Evolutionary conservation across 345 rosid genomes (phyloP).

Genomic region (Odontarrhena argentea): DNA sequence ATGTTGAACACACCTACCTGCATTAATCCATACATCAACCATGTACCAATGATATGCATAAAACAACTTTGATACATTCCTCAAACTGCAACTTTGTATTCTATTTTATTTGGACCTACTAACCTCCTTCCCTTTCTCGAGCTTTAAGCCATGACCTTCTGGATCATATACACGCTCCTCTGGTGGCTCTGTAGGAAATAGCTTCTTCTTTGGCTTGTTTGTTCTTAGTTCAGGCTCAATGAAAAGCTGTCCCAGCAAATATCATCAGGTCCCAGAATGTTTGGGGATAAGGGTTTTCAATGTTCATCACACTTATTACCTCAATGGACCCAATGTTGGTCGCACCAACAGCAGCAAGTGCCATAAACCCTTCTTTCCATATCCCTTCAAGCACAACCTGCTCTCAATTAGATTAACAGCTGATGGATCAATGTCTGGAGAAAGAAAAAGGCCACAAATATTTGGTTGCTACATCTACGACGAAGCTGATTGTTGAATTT

Average conservation of each 20-base stretch:
- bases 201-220: conserved; percentile 70
- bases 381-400: conserved; percentile 95
- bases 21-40: conserved; percentile 22
- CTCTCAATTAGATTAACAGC: conserved; percentile 23
- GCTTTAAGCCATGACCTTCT: conserved; percentile 66
- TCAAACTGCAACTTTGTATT: background rate
- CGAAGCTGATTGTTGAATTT: conserved; percentile 31
- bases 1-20: conserved; percentile 87
- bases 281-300: background rate
- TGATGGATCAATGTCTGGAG: conserved; percentile 21
- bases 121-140: conserved; percentile 90
- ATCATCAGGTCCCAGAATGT: background rate
- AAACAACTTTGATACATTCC: background rate
- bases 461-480: conserved; percentile 4
- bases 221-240: conserved; percentile 86
- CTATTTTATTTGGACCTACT: conserved; percentile 24
- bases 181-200: conserved; percentile 60
- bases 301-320: conserved; percentile 49
- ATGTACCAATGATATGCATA: background rate
- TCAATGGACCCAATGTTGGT: conserved; percentile 95
- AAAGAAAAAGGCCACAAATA: background rate
- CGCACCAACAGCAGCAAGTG: conserved; percentile 92
- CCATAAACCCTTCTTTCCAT: conserved; percentile 91
- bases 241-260: conserved; percentile 60
- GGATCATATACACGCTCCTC: conserved; percentile 74